Base-by-base conservation (phyloP, 768 basidiomycete species). In the Lentinula edodes region DNA sequence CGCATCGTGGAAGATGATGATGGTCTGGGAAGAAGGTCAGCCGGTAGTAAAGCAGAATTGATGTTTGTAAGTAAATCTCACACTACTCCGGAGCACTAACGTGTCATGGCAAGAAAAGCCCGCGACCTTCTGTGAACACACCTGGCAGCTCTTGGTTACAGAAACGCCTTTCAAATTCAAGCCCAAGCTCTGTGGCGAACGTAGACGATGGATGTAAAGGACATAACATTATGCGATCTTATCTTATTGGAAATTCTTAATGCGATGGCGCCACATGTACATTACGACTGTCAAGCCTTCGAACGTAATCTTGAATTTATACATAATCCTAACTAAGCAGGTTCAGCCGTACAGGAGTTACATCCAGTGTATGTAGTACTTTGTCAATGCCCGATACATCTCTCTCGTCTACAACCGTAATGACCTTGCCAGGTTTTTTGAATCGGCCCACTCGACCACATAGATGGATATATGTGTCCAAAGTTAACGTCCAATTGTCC, bases 371-470 rank as follows among this genome's bases (percentile, higher is more conserved):
- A 41, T 72, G 72, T 61, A 85, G 69, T 59, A 86, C 75, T 48
- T 75, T 68, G 60, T 59, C 43, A 76, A 87, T 78, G 71, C 72
- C 76, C 50, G 76, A 70, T 32, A 71, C 74, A 61, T 78, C 73
- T 61, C 68, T 74, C 58, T 72, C 74, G 52, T 82, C 80, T 39
- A 91, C 70, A 42, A 91, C 75, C 32, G 78, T 84, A 61, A 92
- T 76, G 56, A 90, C 88, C 72, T 83, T 87, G 15, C 90, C 90
- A 20, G 71, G 73, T 46, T 81, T 72, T 50, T 87, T 86, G 69
- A 89, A 88, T 62, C 90, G 80, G 20, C 90, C 89, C n/a, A 87
- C 88, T 12, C 90, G 83, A 13, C 91, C 90, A 5, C 87, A 84
- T 45, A 86, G 73, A 66, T 92, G 90, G 65, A 86, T 62, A 69